These are phyloP conservation scores for Ogataea thermomethanolica DNA, from an alignment of 805 yeast species.

Conservation along the genomic window DNA sequence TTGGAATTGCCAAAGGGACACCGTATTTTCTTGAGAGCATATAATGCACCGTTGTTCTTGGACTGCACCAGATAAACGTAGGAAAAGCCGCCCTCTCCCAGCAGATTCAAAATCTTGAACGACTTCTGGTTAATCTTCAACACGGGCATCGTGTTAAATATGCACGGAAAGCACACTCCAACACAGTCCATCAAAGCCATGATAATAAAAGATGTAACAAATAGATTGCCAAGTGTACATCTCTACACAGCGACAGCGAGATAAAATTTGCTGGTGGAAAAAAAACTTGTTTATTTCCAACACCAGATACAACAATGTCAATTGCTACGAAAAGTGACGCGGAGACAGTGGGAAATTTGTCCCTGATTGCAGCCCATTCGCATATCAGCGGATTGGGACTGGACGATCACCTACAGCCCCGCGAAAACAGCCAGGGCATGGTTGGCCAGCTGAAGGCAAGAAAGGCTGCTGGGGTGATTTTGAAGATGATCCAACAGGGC, in stretches of 20 bases:
- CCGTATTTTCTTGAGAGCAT: constrained; percentile 80
- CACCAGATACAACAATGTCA: constrained; percentile 14
- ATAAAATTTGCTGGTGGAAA: constrained; percentile 9
- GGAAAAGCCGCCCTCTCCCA: constrained; percentile 90
- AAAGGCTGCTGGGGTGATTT: constrained; percentile 93
- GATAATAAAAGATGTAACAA: neutral
- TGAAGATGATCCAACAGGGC: constrained; percentile 87
- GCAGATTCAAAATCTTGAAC: constrained; percentile 61
- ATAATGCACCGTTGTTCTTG: constrained; percentile 42
- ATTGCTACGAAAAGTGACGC: constrained; percentile 21
- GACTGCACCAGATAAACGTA: constrained; percentile 76
- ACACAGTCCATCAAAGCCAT: constrained; percentile 18
- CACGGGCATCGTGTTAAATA: constrained; percentile 44
- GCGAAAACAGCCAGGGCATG: constrained; percentile 82
- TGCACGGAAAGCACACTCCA: constrained; percentile 42
- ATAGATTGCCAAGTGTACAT: constrained; percentile 5
- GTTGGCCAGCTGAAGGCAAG: constrained; percentile 75
- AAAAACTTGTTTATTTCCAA: constrained; percentile 7
- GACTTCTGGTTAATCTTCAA: constrained; percentile 58
- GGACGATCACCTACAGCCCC: constrained; percentile 85
- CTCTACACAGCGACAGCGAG: constrained; percentile 7
- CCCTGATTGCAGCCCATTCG: constrained; percentile 78
- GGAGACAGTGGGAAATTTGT: constrained; percentile 19
- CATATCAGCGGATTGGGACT: constrained; percentile 94
- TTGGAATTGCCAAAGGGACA: constrained; percentile 85